Evolutionary conservation across 352 stramenopile genomes (phyloP).

Genomic region (Elongisporangium prolatum): DNA sequence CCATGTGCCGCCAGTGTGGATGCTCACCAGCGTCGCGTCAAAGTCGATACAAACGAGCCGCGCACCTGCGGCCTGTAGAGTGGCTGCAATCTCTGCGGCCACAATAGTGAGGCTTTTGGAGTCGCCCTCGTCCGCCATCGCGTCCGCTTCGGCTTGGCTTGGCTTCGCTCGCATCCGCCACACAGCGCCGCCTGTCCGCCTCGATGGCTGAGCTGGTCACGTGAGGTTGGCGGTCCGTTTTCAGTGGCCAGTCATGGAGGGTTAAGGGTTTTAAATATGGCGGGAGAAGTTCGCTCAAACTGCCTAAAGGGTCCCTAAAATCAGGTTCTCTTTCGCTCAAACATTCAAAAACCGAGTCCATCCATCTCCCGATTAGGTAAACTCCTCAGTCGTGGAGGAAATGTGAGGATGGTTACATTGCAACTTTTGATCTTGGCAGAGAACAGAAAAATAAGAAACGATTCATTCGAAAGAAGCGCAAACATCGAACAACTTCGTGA

Average conservation of each 20-base stretch:
- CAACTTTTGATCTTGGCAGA: no score
- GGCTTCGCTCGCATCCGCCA: not conserved
- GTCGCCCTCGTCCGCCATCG: not conserved
- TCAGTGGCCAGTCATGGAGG: not conserved
- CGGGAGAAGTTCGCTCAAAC: not conserved
- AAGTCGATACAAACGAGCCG: conserved; percentile 85
- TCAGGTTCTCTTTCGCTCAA: not conserved
- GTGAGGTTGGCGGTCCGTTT: not conserved
- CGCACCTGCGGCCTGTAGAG: conserved; percentile 29
- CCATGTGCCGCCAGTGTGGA: conserved; percentile 75
- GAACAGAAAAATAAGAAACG: not conserved
- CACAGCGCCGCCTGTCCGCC: not conserved
- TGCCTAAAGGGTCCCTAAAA: not conserved
- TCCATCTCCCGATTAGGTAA: not conserved
- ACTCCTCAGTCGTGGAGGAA: not conserved
- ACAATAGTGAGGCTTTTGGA: not conserved
- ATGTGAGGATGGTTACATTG: not conserved
- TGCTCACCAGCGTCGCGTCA: conserved; percentile 70
- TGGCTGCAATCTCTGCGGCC: conserved; percentile 28
- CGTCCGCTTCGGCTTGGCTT: not conserved
- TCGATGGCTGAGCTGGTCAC: not conserved
- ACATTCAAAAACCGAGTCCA: not conserved
- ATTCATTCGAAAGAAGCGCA: not conserved
- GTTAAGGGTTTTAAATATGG: not conserved
- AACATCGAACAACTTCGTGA: not conserved